Base-by-base conservation (phyloP, 2,329 filamentous ascomycete species). In the Aspergillus sojae region DNA sequence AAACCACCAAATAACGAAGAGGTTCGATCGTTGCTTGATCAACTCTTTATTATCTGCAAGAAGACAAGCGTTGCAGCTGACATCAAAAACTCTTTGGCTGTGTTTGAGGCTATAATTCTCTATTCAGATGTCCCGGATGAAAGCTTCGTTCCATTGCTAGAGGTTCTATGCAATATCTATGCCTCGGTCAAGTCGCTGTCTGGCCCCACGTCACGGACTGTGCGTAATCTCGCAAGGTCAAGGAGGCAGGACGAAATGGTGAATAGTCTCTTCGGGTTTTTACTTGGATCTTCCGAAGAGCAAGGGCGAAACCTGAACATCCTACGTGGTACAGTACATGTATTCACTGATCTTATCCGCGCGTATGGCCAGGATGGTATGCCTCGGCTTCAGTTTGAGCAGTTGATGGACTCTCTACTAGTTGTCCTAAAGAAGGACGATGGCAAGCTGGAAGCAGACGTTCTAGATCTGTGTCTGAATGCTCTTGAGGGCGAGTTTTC, bases 151-250 rank as follows among this genome's bases (percentile, higher is more conserved):
- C 68, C 72, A 32, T 67, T 81, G 56, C 66, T 81, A 32, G 78
- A 81, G 60, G 77, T 81, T 36, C 69, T 81, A 41, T 81, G 78
- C 71, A 80, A 77, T 63, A 81, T 81, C 30, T 78, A 80, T 69
- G 77, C 78, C 41, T 80, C 78, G 23, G 79, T 81, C 34, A 80
- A 78, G 62, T 74, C 78, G 39, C 66, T 81, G 26, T 78, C 78
- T 36, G 78, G 78, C 5, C 79, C 78, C 28, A 81, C 79, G 1
- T 79, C 79, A 19, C 72, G 78, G 59, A 77, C 76, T 32, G 79
- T 80, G 36, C 77, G 79, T 45, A 80, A 77, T 63, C 63, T 81
- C 19, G 77, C 76, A 12, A 80, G 78, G 63, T 80, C 79, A 19
- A 70, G 69, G 30, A 72, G 74, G 58, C 76, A 79, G 57, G 58